phyloP scores from a whole-genome alignment of 2,329 filamentous ascomycete species.

The Neonectria magnoliae region DNA sequence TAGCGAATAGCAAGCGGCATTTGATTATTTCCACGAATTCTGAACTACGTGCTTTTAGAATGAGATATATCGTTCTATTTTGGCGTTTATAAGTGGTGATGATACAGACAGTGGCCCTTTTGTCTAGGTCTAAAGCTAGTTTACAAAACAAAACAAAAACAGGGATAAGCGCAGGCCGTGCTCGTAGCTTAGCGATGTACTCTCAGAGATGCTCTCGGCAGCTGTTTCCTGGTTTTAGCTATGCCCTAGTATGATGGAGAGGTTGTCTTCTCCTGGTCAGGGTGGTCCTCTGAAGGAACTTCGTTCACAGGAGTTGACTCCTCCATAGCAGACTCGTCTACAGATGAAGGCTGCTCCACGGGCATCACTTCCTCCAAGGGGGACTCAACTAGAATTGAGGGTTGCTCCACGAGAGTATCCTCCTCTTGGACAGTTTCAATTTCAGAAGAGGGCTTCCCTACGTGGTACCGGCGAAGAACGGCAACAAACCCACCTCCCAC shows the following conservation, averaged over 20 bases:
- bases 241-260: neutral
- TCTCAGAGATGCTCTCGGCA: neutral
- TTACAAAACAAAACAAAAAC: neutral
- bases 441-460: conserved; percentile 18
- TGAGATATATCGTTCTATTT: conserved; percentile 3
- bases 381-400: neutral
- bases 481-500: conserved; percentile 55
- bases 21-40: conserved; percentile 36
- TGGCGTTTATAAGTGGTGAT: neutral
- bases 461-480: conserved; percentile 48
- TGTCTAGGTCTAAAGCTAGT: neutral
- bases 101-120: neutral
- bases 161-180: neutral
- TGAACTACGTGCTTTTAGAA: neutral
- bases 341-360: neutral
- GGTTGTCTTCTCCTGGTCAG: neutral
- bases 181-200: neutral
- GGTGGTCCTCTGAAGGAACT: neutral
- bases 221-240: neutral
- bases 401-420: conserved; percentile 13
- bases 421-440: conserved; percentile 20
- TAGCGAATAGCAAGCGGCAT: conserved; percentile 45
- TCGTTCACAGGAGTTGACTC: neutral
- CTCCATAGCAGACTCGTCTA: neutral
- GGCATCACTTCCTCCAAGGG: neutral